These are phyloP conservation scores for Cruciata laevipes DNA, from an alignment of 257 asterid genomes.

Conservation along the genomic window DNA sequence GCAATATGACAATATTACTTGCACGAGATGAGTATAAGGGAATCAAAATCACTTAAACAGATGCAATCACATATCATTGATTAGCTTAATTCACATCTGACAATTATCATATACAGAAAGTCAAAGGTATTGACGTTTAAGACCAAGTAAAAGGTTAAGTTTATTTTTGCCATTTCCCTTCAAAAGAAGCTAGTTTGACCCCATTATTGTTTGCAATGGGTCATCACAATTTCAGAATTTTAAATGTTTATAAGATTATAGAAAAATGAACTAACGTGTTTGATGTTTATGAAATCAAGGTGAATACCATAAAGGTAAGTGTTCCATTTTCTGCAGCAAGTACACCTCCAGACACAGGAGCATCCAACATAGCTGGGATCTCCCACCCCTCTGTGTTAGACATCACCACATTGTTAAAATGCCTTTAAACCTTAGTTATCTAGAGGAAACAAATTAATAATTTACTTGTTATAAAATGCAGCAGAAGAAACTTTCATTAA, in stretches of 20 bases:
- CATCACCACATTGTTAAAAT: slow-evolving; percentile 4
- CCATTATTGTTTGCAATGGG: not conserved
- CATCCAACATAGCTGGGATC: slow-evolving; percentile 79
- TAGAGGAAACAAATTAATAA: too few relatives aligned
- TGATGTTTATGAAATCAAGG: slow-evolving; percentile 4
- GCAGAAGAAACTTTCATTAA: too few relatives aligned
- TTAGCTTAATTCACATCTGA: not conserved
- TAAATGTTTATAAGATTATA: slow-evolving; percentile 8
- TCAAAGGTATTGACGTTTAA: not conserved
- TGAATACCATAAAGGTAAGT: slow-evolving; percentile 88
- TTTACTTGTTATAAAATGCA: too few relatives aligned
- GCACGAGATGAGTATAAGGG: not conserved
- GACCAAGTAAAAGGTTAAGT: too few relatives aligned
- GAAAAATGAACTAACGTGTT: slow-evolving; percentile 40
- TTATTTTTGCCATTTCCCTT: not conserved
- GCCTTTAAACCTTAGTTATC: not conserved
- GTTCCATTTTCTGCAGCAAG: slow-evolving; percentile 79
- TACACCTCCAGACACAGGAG: slow-evolving; percentile 98
- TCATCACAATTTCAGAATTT: not conserved
- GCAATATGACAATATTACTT: not conserved
- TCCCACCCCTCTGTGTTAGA: slow-evolving; percentile 37
- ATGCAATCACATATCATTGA: not conserved
- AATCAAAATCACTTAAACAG: not conserved
- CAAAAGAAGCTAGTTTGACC: not conserved
- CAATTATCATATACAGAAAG: not conserved